Percentiles rank a stretch among this genome's conserved stretches.
Evolutionary conservation across 495 filamentous ascomycete genomes (phyloP).

Genomic region (Lophium mytilinum): DNA sequence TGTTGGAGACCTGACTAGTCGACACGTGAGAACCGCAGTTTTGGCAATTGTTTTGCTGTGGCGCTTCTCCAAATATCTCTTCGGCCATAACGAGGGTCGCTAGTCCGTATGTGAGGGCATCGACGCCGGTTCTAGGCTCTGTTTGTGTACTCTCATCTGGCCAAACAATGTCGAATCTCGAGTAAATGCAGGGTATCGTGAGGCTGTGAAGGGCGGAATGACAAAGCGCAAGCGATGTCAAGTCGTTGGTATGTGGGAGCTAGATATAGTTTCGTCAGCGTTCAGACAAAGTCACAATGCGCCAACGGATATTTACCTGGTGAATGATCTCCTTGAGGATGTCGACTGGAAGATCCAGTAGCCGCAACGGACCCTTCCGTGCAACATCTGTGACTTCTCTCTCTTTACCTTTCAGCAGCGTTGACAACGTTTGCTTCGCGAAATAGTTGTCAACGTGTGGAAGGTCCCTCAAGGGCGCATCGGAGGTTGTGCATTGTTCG

Average conservation of each 20-base stretch:
- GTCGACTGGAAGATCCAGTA: slow-evolving; percentile 82
- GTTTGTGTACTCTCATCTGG: slow-evolving; percentile 59
- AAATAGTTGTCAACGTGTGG: neutral
- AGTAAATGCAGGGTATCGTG: slow-evolving; percentile 80
- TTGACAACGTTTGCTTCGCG: neutral
- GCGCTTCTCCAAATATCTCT: slow-evolving; percentile 54
- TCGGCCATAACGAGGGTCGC: slow-evolving; percentile 77
- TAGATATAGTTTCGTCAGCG: too few species aligned
- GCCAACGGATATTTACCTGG: slow-evolving; percentile 49
- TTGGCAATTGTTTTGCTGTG: slow-evolving; percentile 24
- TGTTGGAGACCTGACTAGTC: slow-evolving; percentile 11
- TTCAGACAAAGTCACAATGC: neutral
- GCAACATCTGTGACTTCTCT: slow-evolving; percentile 18
- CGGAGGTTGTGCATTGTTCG: neutral
- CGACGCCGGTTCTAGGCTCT: slow-evolving; percentile 67
- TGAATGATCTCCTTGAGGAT: slow-evolving; percentile 82
- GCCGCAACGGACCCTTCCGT: slow-evolving; percentile 34
- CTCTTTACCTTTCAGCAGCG: slow-evolving; percentile 28
- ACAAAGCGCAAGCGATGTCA: slow-evolving; percentile 73
- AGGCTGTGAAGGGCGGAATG: slow-evolving; percentile 78
- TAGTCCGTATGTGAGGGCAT: slow-evolving; percentile 85
- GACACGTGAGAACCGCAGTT: slow-evolving; percentile 24
- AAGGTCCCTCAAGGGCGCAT: neutral
- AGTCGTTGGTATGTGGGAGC: slow-evolving; percentile 82
- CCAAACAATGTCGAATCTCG: slow-evolving; percentile 91